phyloP scores from a whole-genome alignment of 2,329 filamentous ascomycete genomes.

The Seiridium cupressi region DNA sequence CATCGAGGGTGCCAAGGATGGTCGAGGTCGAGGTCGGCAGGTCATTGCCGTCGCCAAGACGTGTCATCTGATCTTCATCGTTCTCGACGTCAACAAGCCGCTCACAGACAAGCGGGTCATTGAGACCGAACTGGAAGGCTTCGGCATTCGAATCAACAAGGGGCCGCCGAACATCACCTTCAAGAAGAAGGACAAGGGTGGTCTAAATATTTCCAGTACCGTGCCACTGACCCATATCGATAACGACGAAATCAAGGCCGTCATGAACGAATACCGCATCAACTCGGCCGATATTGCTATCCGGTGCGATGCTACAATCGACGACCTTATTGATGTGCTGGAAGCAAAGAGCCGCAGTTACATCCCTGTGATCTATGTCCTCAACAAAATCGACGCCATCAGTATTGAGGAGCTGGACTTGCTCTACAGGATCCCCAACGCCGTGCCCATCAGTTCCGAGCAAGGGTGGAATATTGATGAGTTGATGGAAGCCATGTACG shows the following conservation, averaged over 20 bases:
- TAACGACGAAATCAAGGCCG: conserved; percentile 94
- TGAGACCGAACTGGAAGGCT: conserved; percentile 91
- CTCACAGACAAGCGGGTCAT: conserved; percentile 96
- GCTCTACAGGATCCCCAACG: conserved; percentile 93
- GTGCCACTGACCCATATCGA: conserved; percentile 90
- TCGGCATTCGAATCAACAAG: conserved; percentile 98
- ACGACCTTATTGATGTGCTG: conserved; percentile 93
- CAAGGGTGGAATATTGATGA: conserved; percentile 98
- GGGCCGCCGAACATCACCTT: conserved; percentile 97
- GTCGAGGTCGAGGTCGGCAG: conserved; percentile 94
- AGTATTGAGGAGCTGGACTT: conserved; percentile 96
- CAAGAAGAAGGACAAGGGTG: conserved; percentile 99
- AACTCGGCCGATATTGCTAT: conserved; percentile 96
- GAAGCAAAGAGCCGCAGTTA: conserved; percentile 94
- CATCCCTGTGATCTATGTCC: conserved; percentile 97
- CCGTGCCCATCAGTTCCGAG: conserved; percentile 95
- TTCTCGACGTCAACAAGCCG: conserved; percentile 97
- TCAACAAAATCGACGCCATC: conserved; percentile 99
- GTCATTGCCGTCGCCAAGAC: conserved; percentile 99
- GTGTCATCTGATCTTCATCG: conserved; percentile 97
- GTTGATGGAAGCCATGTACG: conserved; percentile 86
- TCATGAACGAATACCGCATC: conserved; percentile 96
- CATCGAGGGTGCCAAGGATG: conserved; percentile 97
- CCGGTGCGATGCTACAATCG: conserved; percentile 94
- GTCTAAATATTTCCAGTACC: conserved; percentile 93